These are phyloP conservation scores for Tuber brumale DNA, from an alignment of 495 filamentous ascomycete genomes.

Conservation along the genomic window DNA sequence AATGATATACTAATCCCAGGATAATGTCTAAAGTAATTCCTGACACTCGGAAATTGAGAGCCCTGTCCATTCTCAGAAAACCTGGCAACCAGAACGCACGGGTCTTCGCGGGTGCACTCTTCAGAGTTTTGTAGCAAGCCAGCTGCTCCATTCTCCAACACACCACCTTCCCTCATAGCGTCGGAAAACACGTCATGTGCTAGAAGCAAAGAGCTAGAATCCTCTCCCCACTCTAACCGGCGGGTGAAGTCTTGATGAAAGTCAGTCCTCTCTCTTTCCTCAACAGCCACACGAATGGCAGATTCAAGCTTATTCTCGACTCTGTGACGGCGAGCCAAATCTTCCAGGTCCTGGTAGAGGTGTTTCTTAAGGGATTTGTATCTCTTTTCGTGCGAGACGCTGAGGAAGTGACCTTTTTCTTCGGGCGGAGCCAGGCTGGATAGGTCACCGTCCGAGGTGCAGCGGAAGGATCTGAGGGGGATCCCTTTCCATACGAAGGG, in stretches of 20 bases:
- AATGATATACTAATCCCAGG: constrained; percentile 29
- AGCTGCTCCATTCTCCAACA: constrained; percentile 10
- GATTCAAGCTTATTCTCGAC: constrained; percentile 28
- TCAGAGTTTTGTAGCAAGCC: neutral
- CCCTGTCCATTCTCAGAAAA: constrained; percentile 21
- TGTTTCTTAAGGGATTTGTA: constrained; percentile 20
- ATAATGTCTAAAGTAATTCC: constrained; percentile 24
- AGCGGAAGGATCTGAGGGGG: constrained; percentile 23
- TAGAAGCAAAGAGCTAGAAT: constrained; percentile 23
- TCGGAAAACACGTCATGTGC: neutral
- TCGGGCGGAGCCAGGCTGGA: constrained; percentile 22
- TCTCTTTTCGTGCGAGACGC: constrained; percentile 17
- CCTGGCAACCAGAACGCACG: constrained; percentile 4
- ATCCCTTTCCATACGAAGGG: constrained; percentile 31
- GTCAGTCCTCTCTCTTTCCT: constrained; percentile 14
- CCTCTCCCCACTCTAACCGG: constrained; percentile 24
- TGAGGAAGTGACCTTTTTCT: constrained; percentile 24
- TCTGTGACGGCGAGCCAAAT: constrained; percentile 20
- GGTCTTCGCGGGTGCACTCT: neutral
- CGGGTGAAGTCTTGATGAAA: constrained; percentile 29
- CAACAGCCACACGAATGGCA: constrained; percentile 15
- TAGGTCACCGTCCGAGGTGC: constrained; percentile 16
- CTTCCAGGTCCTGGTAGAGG: constrained; percentile 20
- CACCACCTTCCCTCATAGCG: constrained; percentile 8
- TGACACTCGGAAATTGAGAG: constrained; percentile 29